Evolutionary conservation across 441 rosid genomes (phyloP).

Genomic region (Corymbia calophylla): DNA sequence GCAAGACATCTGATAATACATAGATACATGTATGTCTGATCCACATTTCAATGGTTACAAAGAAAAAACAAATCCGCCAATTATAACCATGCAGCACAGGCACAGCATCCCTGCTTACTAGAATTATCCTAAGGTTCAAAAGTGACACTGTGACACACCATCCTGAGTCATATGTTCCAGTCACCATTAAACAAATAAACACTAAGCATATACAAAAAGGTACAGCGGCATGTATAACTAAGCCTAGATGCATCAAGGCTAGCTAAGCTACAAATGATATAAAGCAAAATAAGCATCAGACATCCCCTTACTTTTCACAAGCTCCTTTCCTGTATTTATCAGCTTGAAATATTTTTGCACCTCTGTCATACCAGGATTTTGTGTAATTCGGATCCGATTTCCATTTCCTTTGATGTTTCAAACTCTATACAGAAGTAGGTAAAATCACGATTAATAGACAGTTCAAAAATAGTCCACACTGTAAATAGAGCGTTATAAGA

Average conservation of each 20-base stretch:
- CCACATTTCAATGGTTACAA: not conserved
- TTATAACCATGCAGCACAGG: not conserved
- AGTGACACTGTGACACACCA: not conserved
- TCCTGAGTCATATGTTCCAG: not conserved
- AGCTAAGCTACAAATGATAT: not conserved
- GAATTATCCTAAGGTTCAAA: not conserved
- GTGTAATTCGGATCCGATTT: slow-evolving; percentile 83
- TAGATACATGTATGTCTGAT: not conserved
- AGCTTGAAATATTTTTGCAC: slow-evolving; percentile 76
- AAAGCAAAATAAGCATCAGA: not conserved
- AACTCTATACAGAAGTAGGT: slow-evolving; percentile 30
- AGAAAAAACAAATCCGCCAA: not conserved
- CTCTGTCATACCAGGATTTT: slow-evolving; percentile 83
- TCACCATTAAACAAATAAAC: not conserved
- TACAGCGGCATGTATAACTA: not conserved
- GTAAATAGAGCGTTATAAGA: not conserved
- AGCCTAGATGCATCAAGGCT: not conserved
- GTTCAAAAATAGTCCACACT: not conserved
- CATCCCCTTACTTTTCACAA: slow-evolving; percentile 52
- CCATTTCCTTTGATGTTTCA: slow-evolving; percentile 96
- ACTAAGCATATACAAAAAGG: not conserved
- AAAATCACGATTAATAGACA: not conserved
- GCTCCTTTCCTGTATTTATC: slow-evolving; percentile 82
- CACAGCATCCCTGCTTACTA: not conserved
- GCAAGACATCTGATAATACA: not conserved